phyloP scores from a whole-genome alignment of 805 yeast genomes.

The Debaryomyces castellii region DNA sequence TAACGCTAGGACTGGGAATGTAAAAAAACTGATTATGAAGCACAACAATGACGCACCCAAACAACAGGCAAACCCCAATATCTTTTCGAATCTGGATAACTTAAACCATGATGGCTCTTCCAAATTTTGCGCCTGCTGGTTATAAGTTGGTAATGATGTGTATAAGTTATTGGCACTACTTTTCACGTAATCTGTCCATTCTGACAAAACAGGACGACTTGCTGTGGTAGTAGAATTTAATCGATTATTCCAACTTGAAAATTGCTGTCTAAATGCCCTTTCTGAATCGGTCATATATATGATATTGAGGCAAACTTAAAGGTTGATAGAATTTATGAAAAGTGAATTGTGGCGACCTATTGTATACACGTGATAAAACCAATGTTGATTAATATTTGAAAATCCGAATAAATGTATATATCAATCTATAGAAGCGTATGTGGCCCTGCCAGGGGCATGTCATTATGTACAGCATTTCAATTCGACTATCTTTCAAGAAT shows the following conservation, averaged over 20 bases:
- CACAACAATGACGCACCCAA: constrained; percentile 76
- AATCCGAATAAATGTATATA: not conserved
- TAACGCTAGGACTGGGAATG: constrained; percentile 86
- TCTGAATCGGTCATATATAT: constrained; percentile 37
- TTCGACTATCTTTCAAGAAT: not conserved
- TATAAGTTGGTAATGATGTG: constrained; percentile 62
- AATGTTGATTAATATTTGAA: too few species aligned
- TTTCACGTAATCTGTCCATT: constrained; percentile 45
- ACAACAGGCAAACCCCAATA: constrained; percentile 75
- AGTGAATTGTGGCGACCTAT: too few species aligned
- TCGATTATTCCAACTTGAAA: constrained; percentile 28
- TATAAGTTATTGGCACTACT: constrained; percentile 56
- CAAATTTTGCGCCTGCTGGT: constrained; percentile 26
- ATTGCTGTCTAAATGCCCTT: constrained; percentile 32
- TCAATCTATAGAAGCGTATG: not conserved
- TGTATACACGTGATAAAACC: too few species aligned
- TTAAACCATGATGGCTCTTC: constrained; percentile 78
- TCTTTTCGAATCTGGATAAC: constrained; percentile 74
- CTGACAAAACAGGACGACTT: constrained; percentile 29
- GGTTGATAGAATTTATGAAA: too few species aligned
- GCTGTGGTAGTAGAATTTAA: constrained; percentile 5
- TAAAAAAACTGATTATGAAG: constrained; percentile 74
- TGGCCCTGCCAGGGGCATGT: constrained; percentile 1
- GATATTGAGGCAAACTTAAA: too few species aligned
- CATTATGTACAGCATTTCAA: not conserved